phyloP scores from a whole-genome alignment of 2,329 filamentous ascomycete species.

The Paracoccidioides brasiliensis region DNA sequence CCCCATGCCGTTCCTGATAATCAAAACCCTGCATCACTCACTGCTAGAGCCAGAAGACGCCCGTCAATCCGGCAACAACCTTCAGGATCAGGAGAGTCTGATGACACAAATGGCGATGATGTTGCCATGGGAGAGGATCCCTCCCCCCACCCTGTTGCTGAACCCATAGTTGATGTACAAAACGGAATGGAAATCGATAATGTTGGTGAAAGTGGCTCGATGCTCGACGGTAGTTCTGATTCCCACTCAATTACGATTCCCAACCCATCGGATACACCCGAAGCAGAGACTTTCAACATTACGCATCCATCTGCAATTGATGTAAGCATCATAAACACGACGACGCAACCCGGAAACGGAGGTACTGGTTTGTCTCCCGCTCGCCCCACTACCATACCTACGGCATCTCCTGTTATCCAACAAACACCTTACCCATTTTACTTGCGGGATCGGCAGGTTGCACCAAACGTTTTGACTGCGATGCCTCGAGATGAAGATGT shows the following conservation, averaged over 20 bases:
- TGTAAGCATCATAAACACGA: conserved; percentile 65
- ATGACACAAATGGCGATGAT: conserved; percentile 77
- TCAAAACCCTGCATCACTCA: conserved; percentile 41
- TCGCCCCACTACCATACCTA: conserved; percentile 39
- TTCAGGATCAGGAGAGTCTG: conserved; percentile 71
- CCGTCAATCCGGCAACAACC: conserved; percentile 82
- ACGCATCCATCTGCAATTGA: conserved; percentile 74
- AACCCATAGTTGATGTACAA: conserved; percentile 68
- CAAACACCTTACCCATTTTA: conserved; percentile 65
- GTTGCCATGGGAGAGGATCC: conserved; percentile 59
- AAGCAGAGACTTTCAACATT: conserved; percentile 86
- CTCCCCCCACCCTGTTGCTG: conserved; percentile 34
- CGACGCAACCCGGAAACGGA: conserved; percentile 53
- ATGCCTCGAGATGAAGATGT: conserved; percentile 98
- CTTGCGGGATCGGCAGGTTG: conserved; percentile 57
- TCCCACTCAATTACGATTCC: conserved; percentile 63
- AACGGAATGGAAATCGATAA: conserved; percentile 75
- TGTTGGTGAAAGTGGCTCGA: conserved; percentile 68
- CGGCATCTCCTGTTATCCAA: conserved; percentile 60
- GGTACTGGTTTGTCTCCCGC: conserved; percentile 63
- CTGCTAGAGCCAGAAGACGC: conserved; percentile 51
- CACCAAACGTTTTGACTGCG: conserved; percentile 64
- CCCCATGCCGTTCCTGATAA: conserved; percentile 55
- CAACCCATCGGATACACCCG: conserved; percentile 70
- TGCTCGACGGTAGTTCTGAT: conserved; percentile 57